These are phyloP conservation scores for Perkinsus olseni DNA, from an alignment of 169 alveolate species.

Conservation along the genomic window DNA sequence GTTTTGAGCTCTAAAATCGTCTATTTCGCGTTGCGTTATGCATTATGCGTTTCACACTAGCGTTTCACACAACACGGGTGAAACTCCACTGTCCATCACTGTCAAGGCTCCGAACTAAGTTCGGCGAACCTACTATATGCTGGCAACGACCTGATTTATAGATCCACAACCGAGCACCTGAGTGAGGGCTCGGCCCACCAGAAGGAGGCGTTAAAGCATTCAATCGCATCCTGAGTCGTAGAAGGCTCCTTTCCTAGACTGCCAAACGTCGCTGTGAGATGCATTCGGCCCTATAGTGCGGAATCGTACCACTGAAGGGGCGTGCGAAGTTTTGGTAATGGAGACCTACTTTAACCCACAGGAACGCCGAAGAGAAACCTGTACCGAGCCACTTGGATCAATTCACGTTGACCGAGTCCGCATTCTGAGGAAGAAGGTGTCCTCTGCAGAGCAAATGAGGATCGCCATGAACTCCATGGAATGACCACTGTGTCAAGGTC, in stretches of 20 bases:
- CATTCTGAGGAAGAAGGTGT: not conserved
- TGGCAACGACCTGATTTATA: not conserved
- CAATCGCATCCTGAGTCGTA: not conserved
- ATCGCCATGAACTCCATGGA: too few relatives aligned
- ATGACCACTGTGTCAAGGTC: too few relatives aligned
- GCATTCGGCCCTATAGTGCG: not conserved
- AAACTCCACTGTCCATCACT: not conserved
- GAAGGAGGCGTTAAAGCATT: not conserved
- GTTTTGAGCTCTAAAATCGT: not conserved
- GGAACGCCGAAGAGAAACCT: not conserved
- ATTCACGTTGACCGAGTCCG: constrained; percentile 7
- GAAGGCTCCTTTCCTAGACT: not conserved
- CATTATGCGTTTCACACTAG: not conserved
- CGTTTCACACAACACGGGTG: not conserved
- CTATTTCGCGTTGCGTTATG: not conserved
- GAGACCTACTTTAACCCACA: constrained; percentile 7
- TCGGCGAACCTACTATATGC: not conserved
- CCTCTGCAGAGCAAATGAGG: too few relatives aligned
- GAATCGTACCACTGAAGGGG: not conserved
- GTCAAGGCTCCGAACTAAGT: too few relatives aligned
- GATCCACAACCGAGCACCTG: not conserved
- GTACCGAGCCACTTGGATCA: constrained; percentile 1
- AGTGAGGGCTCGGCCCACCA: not conserved
- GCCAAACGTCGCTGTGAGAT: not conserved
- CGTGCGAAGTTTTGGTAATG: not conserved